phyloP scores from a whole-genome alignment of 1,284 basidiomycete species.

The Heterobasidion irregulare region DNA sequence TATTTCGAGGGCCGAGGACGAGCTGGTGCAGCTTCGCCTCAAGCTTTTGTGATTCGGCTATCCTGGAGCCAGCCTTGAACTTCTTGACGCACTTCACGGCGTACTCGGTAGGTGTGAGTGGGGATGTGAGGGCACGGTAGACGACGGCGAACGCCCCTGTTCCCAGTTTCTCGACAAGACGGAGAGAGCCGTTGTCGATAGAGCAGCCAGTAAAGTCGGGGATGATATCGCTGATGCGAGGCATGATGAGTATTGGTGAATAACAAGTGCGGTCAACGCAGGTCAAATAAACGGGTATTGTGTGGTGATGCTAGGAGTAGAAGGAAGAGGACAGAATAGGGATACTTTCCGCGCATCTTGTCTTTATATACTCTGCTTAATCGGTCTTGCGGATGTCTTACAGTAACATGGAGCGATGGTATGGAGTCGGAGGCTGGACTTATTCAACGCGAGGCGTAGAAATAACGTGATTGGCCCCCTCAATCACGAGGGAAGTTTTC shows the following conservation, averaged over 20 bases:
- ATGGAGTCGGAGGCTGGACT: no score
- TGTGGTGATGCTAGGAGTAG: neutral
- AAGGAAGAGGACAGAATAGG: neutral
- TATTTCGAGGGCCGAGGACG: constrained; percentile 46
- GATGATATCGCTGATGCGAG: neutral
- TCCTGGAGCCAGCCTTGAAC: constrained; percentile 26
- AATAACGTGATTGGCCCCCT: no score
- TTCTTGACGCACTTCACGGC: constrained; percentile 57
- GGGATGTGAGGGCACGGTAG: constrained; percentile 31
- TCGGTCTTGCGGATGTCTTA: no score
- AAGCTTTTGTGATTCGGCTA: constrained; percentile 3
- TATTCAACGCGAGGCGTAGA: no score
- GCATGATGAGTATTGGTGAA: neutral
- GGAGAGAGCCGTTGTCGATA: constrained; percentile 5
- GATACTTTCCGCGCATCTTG: no score
- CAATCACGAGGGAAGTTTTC: no score
- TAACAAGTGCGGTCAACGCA: neutral
- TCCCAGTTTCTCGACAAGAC: constrained; percentile 17
- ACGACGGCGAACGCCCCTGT: constrained; percentile 40
- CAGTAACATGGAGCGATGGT: no score
- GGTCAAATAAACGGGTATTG: neutral
- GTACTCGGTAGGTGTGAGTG: constrained; percentile 16
- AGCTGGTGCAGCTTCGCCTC: constrained; percentile 38
- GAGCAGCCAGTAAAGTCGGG: constrained; percentile 7
- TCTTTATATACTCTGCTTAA: no score